These are phyloP conservation scores for Henningerozyma blattae DNA, from an alignment of 805 yeast genomes.

Conservation along the genomic window DNA sequence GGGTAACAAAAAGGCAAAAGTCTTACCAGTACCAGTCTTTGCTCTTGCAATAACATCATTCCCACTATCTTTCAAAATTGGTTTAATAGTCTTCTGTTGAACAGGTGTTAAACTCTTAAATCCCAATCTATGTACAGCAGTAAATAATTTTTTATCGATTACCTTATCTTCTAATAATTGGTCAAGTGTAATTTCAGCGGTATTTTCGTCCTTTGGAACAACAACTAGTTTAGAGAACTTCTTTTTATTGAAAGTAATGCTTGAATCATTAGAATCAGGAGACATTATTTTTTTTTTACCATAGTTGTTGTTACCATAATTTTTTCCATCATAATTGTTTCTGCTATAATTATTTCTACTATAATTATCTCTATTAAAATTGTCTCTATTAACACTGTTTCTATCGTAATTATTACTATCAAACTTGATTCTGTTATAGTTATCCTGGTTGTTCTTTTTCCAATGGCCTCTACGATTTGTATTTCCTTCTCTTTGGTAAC, in stretches of 20 bases:
- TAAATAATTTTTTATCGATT: slow-evolving; percentile 18
- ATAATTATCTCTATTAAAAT: neutral
- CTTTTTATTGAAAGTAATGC: neutral
- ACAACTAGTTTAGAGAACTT: slow-evolving; percentile 3
- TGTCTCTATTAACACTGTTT: too few species aligned
- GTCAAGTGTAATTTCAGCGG: slow-evolving; percentile 16
- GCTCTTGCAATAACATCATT: slow-evolving; percentile 74
- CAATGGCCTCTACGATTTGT: neutral
- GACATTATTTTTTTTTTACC: neutral
- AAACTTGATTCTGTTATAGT: neutral
- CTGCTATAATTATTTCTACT: neutral
- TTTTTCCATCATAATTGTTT: neutral
- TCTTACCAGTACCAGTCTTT: slow-evolving; percentile 92
- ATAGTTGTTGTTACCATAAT: neutral
- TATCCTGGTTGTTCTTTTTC: neutral
- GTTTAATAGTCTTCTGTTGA: slow-evolving; percentile 50
- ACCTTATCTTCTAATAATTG: slow-evolving; percentile 19
- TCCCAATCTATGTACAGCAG: slow-evolving; percentile 32
- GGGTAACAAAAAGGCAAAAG: slow-evolving; percentile 81
- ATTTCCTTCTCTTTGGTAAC: neutral
- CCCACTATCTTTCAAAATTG: slow-evolving; percentile 37
- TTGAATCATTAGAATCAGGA: neutral
- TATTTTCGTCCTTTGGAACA: slow-evolving; percentile 8
- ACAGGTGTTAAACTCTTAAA: slow-evolving; percentile 52
- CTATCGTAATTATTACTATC: neutral